Base-by-base conservation (phyloP, 2,329 filamentous ascomycete species). In the Pestalotiopsis sp. region DNA sequence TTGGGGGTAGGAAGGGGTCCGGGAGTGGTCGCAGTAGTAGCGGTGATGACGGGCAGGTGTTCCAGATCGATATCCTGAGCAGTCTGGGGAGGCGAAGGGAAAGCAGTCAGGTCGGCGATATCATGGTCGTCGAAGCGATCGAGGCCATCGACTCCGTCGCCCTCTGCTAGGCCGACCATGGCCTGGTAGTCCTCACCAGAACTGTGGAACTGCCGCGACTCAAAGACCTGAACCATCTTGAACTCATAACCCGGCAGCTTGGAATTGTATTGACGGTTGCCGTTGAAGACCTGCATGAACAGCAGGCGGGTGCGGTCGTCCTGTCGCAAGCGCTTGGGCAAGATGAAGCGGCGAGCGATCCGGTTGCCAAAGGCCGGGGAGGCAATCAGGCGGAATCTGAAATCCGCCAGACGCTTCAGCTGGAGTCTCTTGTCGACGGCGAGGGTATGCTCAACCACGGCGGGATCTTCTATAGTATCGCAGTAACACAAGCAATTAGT, bases 131-230 rank as follows among this genome's bases (percentile, higher is more conserved):
- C 39, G 38, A 65, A 45, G 25, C 23, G 66, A 38, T 39, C 13
- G 45, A 36, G 63, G 38, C 38, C 67, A 67, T 69, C 68, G 31
- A 72, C 74, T 67, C 78, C 75, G 55, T 76, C 77, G 60, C 83
- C 74, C 60, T 84, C 83, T 61, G 74, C 74, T 58, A 75, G 70
- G 71, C 84, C 83, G 58, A 80, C 81, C 67, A 86, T 84, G 27
- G 82, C 76, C 9, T 85, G 81, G 68, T 87, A 87, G 23, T 79
- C 76, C 66, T 82, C 84, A 65, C 85, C 82, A 67, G 85, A 81
- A 39, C 27, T 62, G 52, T 86, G 80, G 69, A 87, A 85, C 72
- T 78, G 81, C 69, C 85, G 79, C 27, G 83, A 78, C 72, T 88
- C 85, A 74, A 85, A 88, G 27, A 60, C 59, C 23, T 52, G 17